Base-by-base conservation (phyloP, 2,329 filamentous ascomycete genomes). In the Xylaria sp. region DNA sequence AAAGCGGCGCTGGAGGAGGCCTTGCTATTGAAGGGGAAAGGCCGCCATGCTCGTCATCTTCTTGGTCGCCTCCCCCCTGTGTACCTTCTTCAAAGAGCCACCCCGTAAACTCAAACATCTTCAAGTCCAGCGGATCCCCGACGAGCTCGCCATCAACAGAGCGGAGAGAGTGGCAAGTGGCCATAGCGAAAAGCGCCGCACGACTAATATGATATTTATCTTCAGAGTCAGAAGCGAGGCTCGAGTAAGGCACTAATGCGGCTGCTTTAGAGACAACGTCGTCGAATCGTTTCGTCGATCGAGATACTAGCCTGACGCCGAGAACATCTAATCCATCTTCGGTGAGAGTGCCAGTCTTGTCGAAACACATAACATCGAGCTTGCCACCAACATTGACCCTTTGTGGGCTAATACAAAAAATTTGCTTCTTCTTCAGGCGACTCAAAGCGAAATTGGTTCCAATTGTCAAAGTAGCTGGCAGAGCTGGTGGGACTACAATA, bases 391-490 rank as follows among this genome's bases (percentile, higher is more conserved):
- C 94, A 74, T 98, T 99, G 63, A 99, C 95, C 74, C 96, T 88
- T 76, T 99, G 96, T 0, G 96, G 96, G 72, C 95, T 98, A 75
- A 98, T 99, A 76, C 96, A 99, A 76, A 97, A 99, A 42, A 99
- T 97, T 49, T 94, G 87, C 77, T 96, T 94, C 70, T 90, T 88
- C 80, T 94, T 97, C 33, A 99, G 84, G 29, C 96, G 89, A 11
- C 88, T 90, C 1, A 99, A 83, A 1, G 96, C 96, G 78, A 99
- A 99, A 77, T 95, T 98, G 15, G 93, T 98, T 49, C 96, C 96
- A 73, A 99, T 99, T 0, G 94, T 97, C 54, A 99, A 84, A 0
- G 96, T 99, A 1, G 96, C 96, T 0, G 96, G 96, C 6, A 99
- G 84, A 9, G 96, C 96, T 20, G 96, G 96, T 17, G 96, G 96